Evolutionary conservation across 805 yeast species (phyloP).

Genomic region (Metschnikowia arizonensis): DNA sequence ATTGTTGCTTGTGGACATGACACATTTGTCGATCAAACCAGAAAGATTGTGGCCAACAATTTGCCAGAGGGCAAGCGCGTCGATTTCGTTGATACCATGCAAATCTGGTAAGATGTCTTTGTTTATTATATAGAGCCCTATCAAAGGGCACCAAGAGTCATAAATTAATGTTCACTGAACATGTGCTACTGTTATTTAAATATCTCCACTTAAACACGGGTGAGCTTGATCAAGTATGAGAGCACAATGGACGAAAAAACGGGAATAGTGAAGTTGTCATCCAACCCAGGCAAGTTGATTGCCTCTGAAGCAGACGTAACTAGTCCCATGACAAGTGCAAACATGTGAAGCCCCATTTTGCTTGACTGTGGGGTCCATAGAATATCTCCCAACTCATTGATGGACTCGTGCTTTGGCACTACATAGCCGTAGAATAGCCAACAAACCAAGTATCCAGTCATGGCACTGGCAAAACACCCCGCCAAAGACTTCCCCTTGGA

Average conservation of each 20-base stretch:
- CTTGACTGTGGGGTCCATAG: conserved; percentile 65
- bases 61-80: conserved; percentile 45
- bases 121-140: neutral
- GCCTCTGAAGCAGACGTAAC: conserved; percentile 87
- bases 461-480: conserved; percentile 84
- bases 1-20: conserved; percentile 64
- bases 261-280: conserved; percentile 94
- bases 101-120: conserved; percentile 48
- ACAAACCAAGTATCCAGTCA: conserved; percentile 64
- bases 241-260: conserved; percentile 71
- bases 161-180: neutral
- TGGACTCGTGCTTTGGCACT: conserved; percentile 53
- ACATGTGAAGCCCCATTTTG: conserved; percentile 45
- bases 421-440: conserved; percentile 68
- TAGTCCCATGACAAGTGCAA: conserved; percentile 66
- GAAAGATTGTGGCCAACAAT: conserved; percentile 44
- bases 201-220: neutral
- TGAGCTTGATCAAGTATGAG: conserved; percentile 39
- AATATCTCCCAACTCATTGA: conserved; percentile 54
- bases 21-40: conserved; percentile 50
- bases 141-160: neutral
- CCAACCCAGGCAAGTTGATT: conserved; percentile 68
- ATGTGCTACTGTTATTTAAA: neutral
- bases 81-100: conserved; percentile 72
- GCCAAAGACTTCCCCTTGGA: conserved; percentile 78